Evolutionary conservation across 208 protist genomes (phyloP), one percentile per base, ranked within the genome.

Genomic region (Tritrichomonas foetus): DNA sequence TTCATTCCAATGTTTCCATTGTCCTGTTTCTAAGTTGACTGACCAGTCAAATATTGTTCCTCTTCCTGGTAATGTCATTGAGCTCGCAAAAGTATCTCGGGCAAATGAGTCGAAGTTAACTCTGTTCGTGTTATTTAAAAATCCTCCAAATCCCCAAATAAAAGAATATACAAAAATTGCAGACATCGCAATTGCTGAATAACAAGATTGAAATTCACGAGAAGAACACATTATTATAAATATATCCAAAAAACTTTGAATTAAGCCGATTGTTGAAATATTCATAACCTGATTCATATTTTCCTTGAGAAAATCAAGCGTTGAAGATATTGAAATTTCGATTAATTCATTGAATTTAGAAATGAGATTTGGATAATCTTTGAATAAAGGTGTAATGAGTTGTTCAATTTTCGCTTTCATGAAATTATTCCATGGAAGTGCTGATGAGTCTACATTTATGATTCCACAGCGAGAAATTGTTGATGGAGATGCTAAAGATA

Each of bases 391-490:
- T 82, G 44, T 41, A 50, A 82, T 50, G 9, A n/a, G 39, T 82
- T 82, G 30, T 3, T 53, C 8, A 27, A 39, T 82, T 39, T 47
- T 47, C 30, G 74, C 3, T n/a, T 82, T 16, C 3, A 82, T 50
- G 39, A 82, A 30, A 14, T 82, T 9, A 22, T 30, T 82, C 41
- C 33, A 39, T 11, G 30, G 11, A 30, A 82, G 11, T 8, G 30
- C 20, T 30, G 33, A 14, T 30, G 33, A 20, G 93, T 98, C 97
- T 3, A 99, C 96, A 95, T 97, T 99, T 72, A 99, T 97, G 98
- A 99, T 99, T 93, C 98, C 98, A 95, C 98, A 99, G 61, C 98
- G 96, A 25, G 98, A 99, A 61, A 99, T 98, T 3, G 98, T 99
- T 22, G 98, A 98, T 27, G 98, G 98, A 22, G 98, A 99, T 22